phyloP scores from a whole-genome alignment of 2,329 filamentous ascomycete species.

The Ascochyta koolunga region DNA sequence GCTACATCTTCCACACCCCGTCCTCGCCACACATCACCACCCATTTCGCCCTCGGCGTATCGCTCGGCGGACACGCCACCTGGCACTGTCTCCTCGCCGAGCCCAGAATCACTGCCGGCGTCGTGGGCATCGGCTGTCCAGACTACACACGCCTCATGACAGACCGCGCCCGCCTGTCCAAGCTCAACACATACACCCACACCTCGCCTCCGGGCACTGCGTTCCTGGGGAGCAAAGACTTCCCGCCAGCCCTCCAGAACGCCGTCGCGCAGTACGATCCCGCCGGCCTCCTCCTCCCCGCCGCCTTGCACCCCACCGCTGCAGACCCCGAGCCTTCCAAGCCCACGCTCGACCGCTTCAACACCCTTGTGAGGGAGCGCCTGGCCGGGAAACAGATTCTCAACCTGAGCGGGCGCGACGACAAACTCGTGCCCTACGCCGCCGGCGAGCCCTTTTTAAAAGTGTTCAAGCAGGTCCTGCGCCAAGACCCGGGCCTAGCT shows the following conservation, averaged over 20 bases:
- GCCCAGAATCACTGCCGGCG: conserved; percentile 75
- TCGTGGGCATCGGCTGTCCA: conserved; percentile 85
- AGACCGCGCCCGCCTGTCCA: conserved; percentile 76
- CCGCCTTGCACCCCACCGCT: conserved; percentile 28
- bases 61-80: conserved; percentile 83
- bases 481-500: conserved; percentile 53
- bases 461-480: conserved; percentile 66
- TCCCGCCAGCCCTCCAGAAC: conserved; percentile 71
- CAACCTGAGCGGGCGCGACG: conserved; percentile 64
- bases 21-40: conserved; percentile 56
- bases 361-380: conserved; percentile 50
- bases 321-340: conserved; percentile 37
- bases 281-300: conserved; percentile 69
- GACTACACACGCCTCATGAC: conserved; percentile 83
- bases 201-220: conserved; percentile 61
- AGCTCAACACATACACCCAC: conserved; percentile 65
- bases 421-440: conserved; percentile 74
- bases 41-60: conserved; percentile 81
- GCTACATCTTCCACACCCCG: conserved; percentile 68
- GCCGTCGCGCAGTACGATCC: conserved; percentile 74
- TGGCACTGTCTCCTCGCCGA: conserved; percentile 86
- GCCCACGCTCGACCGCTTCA: conserved; percentile 44
- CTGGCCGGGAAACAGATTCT: conserved; percentile 51
- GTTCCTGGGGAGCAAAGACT: conserved; percentile 80
- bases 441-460: conserved; percentile 65